phyloP scores from a whole-genome alignment of 345 rosid species.

The Salix suchowensis region DNA sequence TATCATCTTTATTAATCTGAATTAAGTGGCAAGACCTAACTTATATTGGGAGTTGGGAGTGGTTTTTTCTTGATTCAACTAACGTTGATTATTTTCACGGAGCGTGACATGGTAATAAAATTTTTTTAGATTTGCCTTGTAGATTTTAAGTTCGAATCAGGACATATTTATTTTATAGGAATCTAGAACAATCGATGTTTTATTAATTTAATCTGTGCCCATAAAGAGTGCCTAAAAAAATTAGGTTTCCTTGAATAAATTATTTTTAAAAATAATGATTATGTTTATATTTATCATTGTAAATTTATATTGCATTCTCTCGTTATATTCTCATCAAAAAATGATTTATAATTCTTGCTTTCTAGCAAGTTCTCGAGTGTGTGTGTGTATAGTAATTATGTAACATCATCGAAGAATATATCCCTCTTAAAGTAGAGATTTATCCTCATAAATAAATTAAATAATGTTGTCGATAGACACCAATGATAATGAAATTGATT shows the following conservation, averaged over 20 bases:
- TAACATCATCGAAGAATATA: neutral
- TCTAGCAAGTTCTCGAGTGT: neutral
- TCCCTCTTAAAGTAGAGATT: neutral
- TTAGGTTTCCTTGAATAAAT: no score
- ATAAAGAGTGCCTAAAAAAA: no score
- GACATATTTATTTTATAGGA: fast-evolving
- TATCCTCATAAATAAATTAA: neutral
- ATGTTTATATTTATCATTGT: no score
- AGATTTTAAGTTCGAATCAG: no score
- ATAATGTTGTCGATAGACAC: neutral
- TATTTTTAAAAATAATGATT: no score
- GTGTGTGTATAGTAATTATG: no score
- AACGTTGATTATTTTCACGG: no score
- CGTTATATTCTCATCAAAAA: neutral
- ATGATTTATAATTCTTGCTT: neutral
- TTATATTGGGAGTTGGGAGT: neutral
- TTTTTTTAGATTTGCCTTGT: fast-evolving
- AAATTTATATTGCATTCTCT: neutral
- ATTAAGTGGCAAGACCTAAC: neutral
- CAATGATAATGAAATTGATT: neutral
- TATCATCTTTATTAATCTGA: neutral
- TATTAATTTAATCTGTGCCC: no score
- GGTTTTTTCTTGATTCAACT: neutral
- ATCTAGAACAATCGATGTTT: fast-evolving
- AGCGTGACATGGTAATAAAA: no score